Base-by-base conservation (phyloP, 768 basidiomycete species). In the Rubroboletus satanas region DNA sequence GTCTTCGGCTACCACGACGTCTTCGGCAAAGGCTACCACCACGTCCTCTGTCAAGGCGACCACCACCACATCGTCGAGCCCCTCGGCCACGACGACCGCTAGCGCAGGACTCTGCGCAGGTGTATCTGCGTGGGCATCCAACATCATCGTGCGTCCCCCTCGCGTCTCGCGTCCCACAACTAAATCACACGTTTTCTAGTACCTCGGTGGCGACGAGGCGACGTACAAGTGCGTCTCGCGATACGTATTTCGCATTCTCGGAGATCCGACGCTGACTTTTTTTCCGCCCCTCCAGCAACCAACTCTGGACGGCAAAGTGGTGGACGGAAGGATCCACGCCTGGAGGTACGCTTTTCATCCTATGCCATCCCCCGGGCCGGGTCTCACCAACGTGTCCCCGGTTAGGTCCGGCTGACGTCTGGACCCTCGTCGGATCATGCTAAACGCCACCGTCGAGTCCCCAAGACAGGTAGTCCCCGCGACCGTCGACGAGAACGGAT, bases 101-200 rank as follows among this genome's bases (percentile, higher is more conserved):
- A 44, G 60, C n/a, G 54, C 62, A 26, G 73, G 73, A 11, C 67
- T 52, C 45, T 82, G 83, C 56, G 62, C 72, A 6, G 68, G 75
- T 23, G 72, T 79, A 36, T 55, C 77, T 28, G 64, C 77, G 4
- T 83, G 78, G 79, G 53, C 39, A 9, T 62, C 70, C 17, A 62
- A 50, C 45, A 45, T 69, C 17, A 74, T 77, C 18, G 79, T 81
- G 52, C 43, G 76, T 71, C 3, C 6, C 45, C 7, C 17, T 35
- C 5, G 4, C 10, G 15, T 45, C 46, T n/a, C 10, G 9, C n/a
- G 10, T 15, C 10, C 2, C 17, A 26, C 9, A n/a, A 5, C 17
- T 18, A 12, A 37, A 7, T 7, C 35, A 4, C 35, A 4, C 17
- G 8, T n/a, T 7, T 47, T 31, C 38, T 35, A 81, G 77, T 83